Conservation (phyloP, 129 eudicot species). For the Lactuca saligna region DNA sequence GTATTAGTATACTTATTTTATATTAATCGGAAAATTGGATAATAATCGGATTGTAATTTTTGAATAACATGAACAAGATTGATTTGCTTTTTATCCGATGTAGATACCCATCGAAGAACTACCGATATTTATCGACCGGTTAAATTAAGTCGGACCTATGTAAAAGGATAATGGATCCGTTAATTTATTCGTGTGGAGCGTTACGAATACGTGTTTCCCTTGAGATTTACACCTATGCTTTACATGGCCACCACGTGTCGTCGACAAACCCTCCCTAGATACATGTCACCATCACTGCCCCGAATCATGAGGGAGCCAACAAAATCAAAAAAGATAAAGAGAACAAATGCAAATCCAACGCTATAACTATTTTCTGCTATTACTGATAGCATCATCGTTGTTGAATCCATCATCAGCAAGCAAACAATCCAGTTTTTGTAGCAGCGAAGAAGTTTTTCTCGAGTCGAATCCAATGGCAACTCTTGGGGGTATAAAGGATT, state of each 20-base stretch:
- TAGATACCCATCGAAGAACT: no score
- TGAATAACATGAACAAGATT: no score
- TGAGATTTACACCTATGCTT: constrained; percentile 11
- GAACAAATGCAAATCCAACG: constrained; percentile 35
- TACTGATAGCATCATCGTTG: constrained; percentile 21
- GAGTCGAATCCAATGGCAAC: constrained; percentile 45
- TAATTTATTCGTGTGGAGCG: not conserved
- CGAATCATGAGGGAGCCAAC: not conserved
- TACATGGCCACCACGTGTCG: constrained; percentile 10
- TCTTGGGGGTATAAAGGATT: constrained; percentile 47
- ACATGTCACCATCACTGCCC: constrained; percentile 17
- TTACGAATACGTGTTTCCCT: constrained; percentile 26
- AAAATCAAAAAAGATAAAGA: not conserved
- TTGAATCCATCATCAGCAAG: constrained; percentile 6
- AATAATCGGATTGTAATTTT: no score
- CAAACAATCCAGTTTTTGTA: constrained; percentile 26
- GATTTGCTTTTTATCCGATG: no score
- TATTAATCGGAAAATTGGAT: no score
- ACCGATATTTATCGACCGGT: no score
- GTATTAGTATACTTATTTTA: no score
- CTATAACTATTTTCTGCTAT: constrained; percentile 10
- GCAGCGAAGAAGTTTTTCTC: constrained; percentile 12
- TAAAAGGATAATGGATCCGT: no score
- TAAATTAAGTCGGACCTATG: no score
- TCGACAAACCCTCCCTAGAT: constrained; percentile 6